A percentile compares a stretch with the other conserved stretches of the same genome.
phyloP scores from a whole-genome alignment of 139 green algal genomes.

The Haematococcus lacustris region DNA sequence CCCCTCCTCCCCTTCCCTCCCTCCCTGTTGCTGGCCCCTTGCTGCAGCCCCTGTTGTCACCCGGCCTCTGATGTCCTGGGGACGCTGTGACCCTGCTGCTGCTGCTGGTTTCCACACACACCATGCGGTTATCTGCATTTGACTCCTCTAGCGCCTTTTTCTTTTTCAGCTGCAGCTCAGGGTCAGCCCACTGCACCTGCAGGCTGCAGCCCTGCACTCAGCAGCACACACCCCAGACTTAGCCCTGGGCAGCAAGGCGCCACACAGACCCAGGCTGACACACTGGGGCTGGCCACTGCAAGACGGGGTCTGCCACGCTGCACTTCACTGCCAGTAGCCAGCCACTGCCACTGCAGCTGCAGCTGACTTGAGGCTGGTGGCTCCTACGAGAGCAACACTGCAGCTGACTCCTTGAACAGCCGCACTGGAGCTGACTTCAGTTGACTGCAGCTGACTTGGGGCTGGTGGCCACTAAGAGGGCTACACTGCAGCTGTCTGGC shows the following conservation, averaged over 20 bases:
- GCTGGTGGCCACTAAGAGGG: no score
- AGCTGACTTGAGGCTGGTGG: neutral
- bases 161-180: slow-evolving; percentile 44
- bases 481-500: no score
- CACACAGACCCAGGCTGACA: neutral
- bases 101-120: no score
- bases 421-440: neutral
- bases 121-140: slow-evolving; percentile 40
- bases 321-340: no score
- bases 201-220: slow-evolving; percentile 7
- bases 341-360: neutral
- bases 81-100: no score
- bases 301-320: no score
- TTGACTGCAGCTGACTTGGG: neutral
- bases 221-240: no score
- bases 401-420: neutral
- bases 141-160: slow-evolving; percentile 39
- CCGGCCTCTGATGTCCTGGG: neutral
- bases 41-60: neutral
- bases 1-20: no score
- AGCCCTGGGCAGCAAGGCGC: neutral
- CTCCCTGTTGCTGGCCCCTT: neutral
- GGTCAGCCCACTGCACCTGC: slow-evolving; percentile 41
- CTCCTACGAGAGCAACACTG: neutral
- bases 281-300: neutral